Evolutionary conservation across 495 filamentous ascomycete species (phyloP).

Genomic region (Umbilicaria muhlenbergii): DNA sequence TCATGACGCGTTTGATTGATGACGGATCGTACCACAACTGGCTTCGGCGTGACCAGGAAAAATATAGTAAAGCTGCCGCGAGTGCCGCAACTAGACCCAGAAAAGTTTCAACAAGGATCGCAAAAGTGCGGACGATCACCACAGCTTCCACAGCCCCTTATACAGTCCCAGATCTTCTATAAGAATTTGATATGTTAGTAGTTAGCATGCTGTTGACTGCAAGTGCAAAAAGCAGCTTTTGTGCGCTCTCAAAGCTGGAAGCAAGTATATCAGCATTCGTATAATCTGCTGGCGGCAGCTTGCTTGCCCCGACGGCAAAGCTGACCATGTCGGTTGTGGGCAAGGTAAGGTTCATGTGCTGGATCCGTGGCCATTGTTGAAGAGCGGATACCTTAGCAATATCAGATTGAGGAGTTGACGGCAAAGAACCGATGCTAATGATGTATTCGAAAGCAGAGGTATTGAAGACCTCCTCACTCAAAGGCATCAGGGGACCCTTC

Average conservation of each 20-base stretch:
- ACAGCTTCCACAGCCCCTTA: constrained; percentile 12
- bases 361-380: not conserved
- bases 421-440: constrained; percentile 8
- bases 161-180: not conserved
- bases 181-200: not conserved
- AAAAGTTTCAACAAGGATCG: constrained; percentile 21
- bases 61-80: constrained; percentile 9
- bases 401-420: not conserved
- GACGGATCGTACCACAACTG: constrained; percentile 12
- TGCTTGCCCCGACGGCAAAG: constrained; percentile 14
- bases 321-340: constrained; percentile 14
- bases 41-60: constrained; percentile 3
- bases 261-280: constrained; percentile 13
- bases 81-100: constrained; percentile 18
- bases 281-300: constrained; percentile 12
- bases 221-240: constrained; percentile 23
- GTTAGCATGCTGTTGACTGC: constrained; percentile 15
- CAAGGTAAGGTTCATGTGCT: not conserved
- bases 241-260: constrained; percentile 15
- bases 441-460: constrained; percentile 19
- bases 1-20: not conserved
- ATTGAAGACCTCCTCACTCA: constrained; percentile 21
- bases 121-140: constrained; percentile 21
- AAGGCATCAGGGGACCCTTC: constrained; percentile 5
- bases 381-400: not conserved